A percentile compares a stretch with the other conserved stretches of the same genome.
Conservation (phyloP, 768 basidiomycete species). For the Tricholoma saponaceum region DNA sequence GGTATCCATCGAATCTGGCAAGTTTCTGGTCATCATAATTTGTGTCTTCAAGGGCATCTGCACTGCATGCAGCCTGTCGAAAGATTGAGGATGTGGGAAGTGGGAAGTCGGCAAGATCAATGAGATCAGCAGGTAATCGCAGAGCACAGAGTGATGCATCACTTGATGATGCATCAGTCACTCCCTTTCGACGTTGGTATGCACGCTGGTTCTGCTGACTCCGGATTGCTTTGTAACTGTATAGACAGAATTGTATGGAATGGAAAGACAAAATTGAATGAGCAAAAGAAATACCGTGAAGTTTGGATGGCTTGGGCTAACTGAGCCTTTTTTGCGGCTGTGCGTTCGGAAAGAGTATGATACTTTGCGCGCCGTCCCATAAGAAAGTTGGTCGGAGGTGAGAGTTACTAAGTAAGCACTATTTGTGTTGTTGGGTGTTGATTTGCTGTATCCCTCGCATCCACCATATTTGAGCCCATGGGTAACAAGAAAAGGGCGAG, state of each 20-base stretch:
- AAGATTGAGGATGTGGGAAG: background rate
- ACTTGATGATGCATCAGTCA: background rate
- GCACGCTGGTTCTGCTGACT: background rate
- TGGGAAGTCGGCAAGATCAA: background rate
- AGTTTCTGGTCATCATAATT: background rate
- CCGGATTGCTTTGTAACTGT: background rate
- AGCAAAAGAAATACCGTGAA: background rate
- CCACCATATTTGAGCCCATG: no score
- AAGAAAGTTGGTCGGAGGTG: background rate
- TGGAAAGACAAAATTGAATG: background rate
- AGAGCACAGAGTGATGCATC: background rate
- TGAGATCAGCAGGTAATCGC: background rate
- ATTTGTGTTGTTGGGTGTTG: background rate
- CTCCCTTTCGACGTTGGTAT: background rate
- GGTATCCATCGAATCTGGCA: background rate
- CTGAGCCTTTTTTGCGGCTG: background rate
- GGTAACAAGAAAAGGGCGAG: background rate
- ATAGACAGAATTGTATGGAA: no score
- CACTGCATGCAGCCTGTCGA: background rate
- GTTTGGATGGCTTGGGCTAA: background rate
- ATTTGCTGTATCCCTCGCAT: no score
- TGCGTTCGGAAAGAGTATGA: background rate
- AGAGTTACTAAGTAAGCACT: background rate
- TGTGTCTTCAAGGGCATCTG: constrained; percentile 1
- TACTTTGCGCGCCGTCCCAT: constrained; percentile 2